Conservation (phyloP, 768 basidiomycete species). For the Cystobasidium ongulense region DNA sequence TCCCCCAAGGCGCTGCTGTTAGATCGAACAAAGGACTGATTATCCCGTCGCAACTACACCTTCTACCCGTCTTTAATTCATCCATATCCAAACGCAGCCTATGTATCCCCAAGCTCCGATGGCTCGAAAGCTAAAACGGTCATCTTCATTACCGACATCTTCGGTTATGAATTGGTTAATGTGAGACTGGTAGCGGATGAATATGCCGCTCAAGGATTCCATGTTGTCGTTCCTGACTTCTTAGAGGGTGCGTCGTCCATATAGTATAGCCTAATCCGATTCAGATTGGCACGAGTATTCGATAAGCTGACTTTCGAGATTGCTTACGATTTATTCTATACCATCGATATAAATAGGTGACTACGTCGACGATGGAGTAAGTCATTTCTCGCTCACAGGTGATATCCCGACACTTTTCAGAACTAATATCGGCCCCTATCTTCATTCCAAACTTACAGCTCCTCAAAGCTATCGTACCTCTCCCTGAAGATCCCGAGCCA, state of each 20-base stretch:
- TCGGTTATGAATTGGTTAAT: conserved; percentile 43
- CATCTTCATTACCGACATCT: conserved; percentile 46
- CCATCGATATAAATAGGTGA: conserved; percentile 32
- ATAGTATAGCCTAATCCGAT: background rate
- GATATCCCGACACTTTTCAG: background rate
- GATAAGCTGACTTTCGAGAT: background rate
- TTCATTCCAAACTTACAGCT: conserved; percentile 14
- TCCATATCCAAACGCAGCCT: conserved; percentile 35
- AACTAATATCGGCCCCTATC: too few species aligned
- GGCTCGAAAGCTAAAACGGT: conserved; percentile 43
- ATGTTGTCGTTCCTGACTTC: conserved; percentile 45
- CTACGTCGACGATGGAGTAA: conserved; percentile 35
- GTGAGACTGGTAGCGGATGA: conserved; percentile 43
- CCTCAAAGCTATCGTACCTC: conserved; percentile 44
- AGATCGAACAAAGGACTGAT: too few species aligned
- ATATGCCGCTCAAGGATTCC: conserved; percentile 45
- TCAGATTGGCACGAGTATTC: background rate
- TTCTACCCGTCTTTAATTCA: too few species aligned
- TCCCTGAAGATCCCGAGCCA: conserved; percentile 41
- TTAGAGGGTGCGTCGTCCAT: conserved; percentile 34
- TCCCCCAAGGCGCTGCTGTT: too few species aligned
- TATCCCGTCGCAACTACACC: too few species aligned
- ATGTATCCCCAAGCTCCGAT: conserved; percentile 42
- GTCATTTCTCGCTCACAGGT: background rate
- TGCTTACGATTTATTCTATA: background rate